A percentile compares a stretch with the other conserved stretches of the same genome.
phyloP scores from a whole-genome alignment of 1,284 basidiomycete species.

The Boletus mariae region DNA sequence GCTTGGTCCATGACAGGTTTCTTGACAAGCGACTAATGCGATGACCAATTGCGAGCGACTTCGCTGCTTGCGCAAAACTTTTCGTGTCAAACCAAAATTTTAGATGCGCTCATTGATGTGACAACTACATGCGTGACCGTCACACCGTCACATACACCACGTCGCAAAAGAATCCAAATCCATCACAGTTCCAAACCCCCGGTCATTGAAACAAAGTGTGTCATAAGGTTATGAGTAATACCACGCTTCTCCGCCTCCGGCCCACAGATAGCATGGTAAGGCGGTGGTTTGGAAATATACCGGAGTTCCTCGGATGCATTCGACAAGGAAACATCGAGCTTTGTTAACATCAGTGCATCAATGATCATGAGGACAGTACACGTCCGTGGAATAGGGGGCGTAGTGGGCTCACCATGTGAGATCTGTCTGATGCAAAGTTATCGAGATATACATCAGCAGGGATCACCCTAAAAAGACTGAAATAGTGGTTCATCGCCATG shows the following conservation, averaged over 20 bases:
- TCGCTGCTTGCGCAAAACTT: conserved; percentile 3
- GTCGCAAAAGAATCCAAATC: conserved; percentile 33
- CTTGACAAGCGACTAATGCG: background rate
- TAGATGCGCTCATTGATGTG: conserved; percentile 24
- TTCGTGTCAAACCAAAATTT: conserved; percentile 9
- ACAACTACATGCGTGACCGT: conserved; percentile 23
- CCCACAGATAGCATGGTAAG: conserved; percentile 53
- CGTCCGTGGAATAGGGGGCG: conserved; percentile 9
- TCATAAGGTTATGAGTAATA: conserved; percentile 58
- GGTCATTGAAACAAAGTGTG: conserved; percentile 55
- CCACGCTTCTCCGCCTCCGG: conserved; percentile 38
- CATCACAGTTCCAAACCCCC: conserved; percentile 40
- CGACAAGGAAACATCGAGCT: conserved; percentile 8
- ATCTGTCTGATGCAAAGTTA: conserved; percentile 72
- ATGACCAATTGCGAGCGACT: conserved; percentile 2
- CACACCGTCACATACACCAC: conserved; percentile 29
- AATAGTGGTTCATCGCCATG: background rate
- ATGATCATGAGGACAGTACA: background rate
- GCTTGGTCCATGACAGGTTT: conserved; percentile 19
- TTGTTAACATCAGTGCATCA: conserved; percentile 7
- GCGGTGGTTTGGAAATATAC: conserved; percentile 44
- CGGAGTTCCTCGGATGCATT: conserved; percentile 10
- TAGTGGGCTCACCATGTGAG: conserved; percentile 59
- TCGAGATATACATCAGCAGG: conserved; percentile 48
- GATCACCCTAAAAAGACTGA: conserved; percentile 53